Evolutionary conservation across 345 rosid genomes (phyloP).

Genomic region (Eucalyptus marginata): DNA sequence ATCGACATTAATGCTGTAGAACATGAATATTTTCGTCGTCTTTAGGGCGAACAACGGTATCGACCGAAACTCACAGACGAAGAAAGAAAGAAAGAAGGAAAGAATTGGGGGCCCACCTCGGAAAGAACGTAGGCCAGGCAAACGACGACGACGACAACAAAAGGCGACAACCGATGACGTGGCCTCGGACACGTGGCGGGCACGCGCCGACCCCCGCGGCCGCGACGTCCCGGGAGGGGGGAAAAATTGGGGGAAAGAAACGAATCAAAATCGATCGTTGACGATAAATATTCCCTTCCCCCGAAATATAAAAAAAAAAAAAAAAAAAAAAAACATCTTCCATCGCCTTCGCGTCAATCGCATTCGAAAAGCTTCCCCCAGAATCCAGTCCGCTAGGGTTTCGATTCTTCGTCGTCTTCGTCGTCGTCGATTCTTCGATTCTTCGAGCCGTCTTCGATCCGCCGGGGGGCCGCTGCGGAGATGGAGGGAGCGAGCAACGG

Average conservation of each 20-base stretch:
- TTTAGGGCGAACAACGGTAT: not conserved
- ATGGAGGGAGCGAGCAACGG: conserved; percentile 86
- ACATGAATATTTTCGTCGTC: not conserved
- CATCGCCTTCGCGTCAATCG: not conserved
- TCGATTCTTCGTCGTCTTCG: not conserved
- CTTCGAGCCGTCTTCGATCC: not conserved
- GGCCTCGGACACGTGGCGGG: not conserved
- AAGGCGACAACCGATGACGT: not conserved
- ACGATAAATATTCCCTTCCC: not conserved
- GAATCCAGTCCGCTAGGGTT: not conserved
- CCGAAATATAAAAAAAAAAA: too few species aligned
- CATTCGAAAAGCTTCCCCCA: not conserved
- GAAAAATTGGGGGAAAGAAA: not conserved
- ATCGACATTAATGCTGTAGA: too few species aligned
- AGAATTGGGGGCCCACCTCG: not conserved
- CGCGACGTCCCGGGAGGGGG: not conserved
- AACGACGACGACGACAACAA: not conserved
- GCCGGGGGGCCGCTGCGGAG: not conserved
- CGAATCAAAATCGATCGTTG: not conserved
- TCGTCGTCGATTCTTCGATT: not conserved
- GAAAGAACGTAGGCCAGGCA: not conserved
- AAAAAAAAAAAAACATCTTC: not conserved
- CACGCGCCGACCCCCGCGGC: not conserved
- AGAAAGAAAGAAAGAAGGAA: not conserved
- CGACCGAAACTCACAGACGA: not conserved